Conservation (phyloP, 1,284 basidiomycete genomes). For the Wolfiporia cocos region DNA sequence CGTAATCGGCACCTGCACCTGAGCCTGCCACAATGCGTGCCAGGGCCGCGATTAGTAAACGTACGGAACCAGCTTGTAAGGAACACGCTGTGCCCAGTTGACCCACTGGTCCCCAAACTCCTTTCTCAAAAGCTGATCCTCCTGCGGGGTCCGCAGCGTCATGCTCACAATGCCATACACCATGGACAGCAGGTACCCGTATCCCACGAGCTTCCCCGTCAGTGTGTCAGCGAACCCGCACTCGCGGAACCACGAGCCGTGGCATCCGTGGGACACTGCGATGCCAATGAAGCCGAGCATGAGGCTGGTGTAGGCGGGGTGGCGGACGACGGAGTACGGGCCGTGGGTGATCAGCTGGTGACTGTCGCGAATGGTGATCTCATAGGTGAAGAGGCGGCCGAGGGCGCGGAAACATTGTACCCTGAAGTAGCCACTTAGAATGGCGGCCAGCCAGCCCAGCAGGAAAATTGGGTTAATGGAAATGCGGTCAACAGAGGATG, state of each 20-base stretch:
- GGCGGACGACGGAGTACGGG: constrained; percentile 11
- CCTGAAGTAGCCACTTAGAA: constrained; percentile 5
- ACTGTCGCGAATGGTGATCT: constrained; percentile 8
- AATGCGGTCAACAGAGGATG: not conserved
- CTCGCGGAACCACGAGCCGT: constrained; percentile 8
- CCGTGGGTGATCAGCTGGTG: constrained; percentile 10
- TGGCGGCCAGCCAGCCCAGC: constrained; percentile 4
- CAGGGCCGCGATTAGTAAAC: too few species aligned
- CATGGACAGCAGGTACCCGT: not conserved
- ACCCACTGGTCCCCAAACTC: constrained; percentile 19
- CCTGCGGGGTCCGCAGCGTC: constrained; percentile 14
- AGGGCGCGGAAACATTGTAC: constrained; percentile 8
- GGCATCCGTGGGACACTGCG: not conserved
- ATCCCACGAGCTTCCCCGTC: not conserved
- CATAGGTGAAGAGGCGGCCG: constrained; percentile 12
- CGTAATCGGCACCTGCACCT: too few species aligned
- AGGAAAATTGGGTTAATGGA: constrained; percentile 3
- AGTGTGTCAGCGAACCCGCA: constrained; percentile 5
- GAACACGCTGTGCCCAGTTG: constrained; percentile 7
- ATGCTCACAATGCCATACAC: constrained; percentile 3
- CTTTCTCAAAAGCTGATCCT: constrained; percentile 16
- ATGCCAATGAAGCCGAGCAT: constrained; percentile 4
- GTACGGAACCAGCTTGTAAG: constrained; percentile 8
- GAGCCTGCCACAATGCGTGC: too few species aligned
- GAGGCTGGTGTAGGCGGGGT: constrained; percentile 7